Evolutionary conservation across 2,329 filamentous ascomycete species (phyloP), one percentile per base, ranked within the genome.

Genomic region (Pyricularia grisea): DNA sequence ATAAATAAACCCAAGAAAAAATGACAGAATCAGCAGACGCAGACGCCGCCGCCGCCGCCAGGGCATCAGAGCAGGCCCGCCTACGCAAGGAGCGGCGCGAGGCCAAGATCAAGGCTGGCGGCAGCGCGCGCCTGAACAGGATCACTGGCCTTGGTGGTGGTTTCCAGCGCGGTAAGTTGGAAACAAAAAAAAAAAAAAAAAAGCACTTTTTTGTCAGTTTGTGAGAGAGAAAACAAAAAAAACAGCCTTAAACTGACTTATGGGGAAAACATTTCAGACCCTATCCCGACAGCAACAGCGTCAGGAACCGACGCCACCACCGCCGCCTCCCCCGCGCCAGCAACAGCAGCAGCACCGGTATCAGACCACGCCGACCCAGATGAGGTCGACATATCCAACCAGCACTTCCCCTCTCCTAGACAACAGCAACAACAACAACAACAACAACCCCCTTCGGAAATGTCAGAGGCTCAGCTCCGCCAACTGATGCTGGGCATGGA

Each of bases 381-480:
- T 5, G 92, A 93, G 77, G 85, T 92, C 72, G 91, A 94, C 77
- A 93, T 94, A 73, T 92, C 90, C n/a, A 80, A 90, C 72, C 90
- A 92, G 79, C 89, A 78, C 79, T 11, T 80, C 81, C 60, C 73
- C 80, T 27, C 79, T 80, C 68, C 73, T 78, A 36, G 71, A 76
- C 36, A 67, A 76, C 36, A 67, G 72, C 4, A 71, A 69, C 27
- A 70, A 74, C 58, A 71, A 76, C 79, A 70, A 73, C 77, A 27
- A 60, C 68, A 17, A 36, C 42, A 55, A n/a, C 42, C 17, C 42
- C 20, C 42, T 3, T 50, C 9, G 58, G 14, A 33, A 42, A 75
- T 86, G 65, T 82, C 82, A n/a, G 87, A 90, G 69, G 83, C 84
- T n/a, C 84, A 87, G 73, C 80, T 90, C 28, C 83, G 85, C n/a